Evolutionary conservation across 2,329 filamentous ascomycete species (phyloP), one percentile per base, ranked within the genome.

Genomic region (Cryphonectria naterciae): DNA sequence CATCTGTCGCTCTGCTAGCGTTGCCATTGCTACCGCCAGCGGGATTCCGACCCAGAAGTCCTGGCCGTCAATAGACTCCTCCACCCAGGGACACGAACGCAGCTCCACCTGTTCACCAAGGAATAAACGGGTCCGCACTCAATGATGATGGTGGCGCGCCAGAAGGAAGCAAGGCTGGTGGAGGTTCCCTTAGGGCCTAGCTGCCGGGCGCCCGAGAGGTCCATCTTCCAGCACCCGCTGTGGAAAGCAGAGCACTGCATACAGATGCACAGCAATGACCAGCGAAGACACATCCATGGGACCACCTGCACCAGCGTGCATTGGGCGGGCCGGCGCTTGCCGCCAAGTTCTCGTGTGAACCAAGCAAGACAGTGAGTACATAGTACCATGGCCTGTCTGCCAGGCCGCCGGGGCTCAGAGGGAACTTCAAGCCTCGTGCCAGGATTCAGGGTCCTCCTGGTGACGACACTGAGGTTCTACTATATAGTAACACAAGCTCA

Each of bases 391-490:
- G 46, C 46, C 37, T 39, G 37, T 11, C 22, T 49, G 46, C 28
- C 25, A 39, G 19, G 19, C 35, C 60, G n/a, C n/a, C n/a, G 60
- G 19, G 4, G 5, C 28, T 19, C 54, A 32, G 54, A 15, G 4
- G 17, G 17, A 5, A 28, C 28, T 58, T 28, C 58, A n/a, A 22
- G 58, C 58, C 32, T 61, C 22, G 58, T 32, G 58, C 58, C 19
- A 39, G n/a, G 28, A 19, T 22, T 68, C 65, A 62, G 54, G 62
- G 54, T 54, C 65, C 62, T 62, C 65, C 62, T 62, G 41, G 49
- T 70, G 65, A 70, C 60, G 65, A 66, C 64, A 67, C 32, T 43
- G 52, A 37, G 52, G 19, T 17, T 41, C n/a, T 65, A 46, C 43
- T 15, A 19, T 32, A 32, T 2, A 32, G 32, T 32, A 32, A 32